Evolutionary conservation across 2,329 filamentous ascomycete genomes (phyloP).

Genomic region (Ceratocystis colombiana): DNA sequence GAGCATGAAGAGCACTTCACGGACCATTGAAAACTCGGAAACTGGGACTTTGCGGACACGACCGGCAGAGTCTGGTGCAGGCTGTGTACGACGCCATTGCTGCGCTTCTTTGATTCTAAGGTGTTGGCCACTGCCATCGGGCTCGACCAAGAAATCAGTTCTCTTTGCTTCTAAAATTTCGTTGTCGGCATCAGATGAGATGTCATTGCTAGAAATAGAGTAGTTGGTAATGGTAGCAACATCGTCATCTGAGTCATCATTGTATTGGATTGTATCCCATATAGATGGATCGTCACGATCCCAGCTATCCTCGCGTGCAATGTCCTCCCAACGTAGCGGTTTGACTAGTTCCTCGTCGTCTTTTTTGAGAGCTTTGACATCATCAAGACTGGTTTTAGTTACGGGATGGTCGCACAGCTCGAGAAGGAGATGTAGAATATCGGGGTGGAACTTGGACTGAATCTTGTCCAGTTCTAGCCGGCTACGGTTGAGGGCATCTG

Average conservation of each 20-base stretch:
- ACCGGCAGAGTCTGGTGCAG: constrained; percentile 32
- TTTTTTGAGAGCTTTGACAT: constrained; percentile 44
- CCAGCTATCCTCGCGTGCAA: constrained; percentile 66
- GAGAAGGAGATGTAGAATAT: constrained; percentile 67
- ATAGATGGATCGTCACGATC: constrained; percentile 50
- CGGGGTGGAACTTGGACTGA: constrained; percentile 59
- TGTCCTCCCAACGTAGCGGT: constrained; percentile 64
- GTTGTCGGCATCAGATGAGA: constrained; percentile 26
- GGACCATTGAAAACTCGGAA: constrained; percentile 61
- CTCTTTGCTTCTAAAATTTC: constrained; percentile 25
- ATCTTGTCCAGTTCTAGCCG: constrained; percentile 48
- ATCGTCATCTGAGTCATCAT: constrained; percentile 54
- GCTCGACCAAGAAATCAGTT: constrained; percentile 33
- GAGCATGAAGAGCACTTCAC: constrained; percentile 79
- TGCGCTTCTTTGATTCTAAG: constrained; percentile 32
- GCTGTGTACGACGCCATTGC: constrained; percentile 33
- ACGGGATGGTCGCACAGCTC: constrained; percentile 73
- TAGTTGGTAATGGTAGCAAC: constrained; percentile 32
- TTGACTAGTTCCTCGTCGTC: constrained; percentile 37
- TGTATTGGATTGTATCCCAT: constrained; percentile 62
- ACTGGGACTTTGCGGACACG: constrained; percentile 39
- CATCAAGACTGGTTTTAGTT: constrained; percentile 54
- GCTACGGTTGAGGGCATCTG: constrained; percentile 55
- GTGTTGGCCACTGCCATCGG: constrained; percentile 32
- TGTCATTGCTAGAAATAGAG: constrained; percentile 32